phyloP scores from a whole-genome alignment of 106 monocot species.

The Phalaenopsis aphrodite region DNA sequence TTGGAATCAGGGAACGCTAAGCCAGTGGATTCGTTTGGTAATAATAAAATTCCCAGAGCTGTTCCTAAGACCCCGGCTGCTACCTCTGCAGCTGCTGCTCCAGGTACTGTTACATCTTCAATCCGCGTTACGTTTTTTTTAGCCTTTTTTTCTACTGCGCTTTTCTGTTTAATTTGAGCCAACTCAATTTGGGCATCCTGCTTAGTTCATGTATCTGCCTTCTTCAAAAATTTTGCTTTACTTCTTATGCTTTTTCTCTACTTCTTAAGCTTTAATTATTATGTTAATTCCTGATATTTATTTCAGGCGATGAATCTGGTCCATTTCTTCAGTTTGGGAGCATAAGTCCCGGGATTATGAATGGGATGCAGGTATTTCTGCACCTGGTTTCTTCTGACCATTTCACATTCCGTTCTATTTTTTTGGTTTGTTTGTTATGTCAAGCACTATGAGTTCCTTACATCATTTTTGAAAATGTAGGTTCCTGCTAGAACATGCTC shows the following conservation, averaged over 20 bases:
- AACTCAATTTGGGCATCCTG: constrained; percentile 1
- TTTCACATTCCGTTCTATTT: neutral
- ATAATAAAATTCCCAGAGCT: constrained; percentile 3
- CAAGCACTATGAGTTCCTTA: neutral
- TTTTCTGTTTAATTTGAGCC: neutral
- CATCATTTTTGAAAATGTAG: constrained; percentile 3
- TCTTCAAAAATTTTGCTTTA: neutral
- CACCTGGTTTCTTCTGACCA: neutral
- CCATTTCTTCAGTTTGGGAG: constrained; percentile 16
- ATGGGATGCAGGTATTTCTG: constrained; percentile 14
- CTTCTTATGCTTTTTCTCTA: neutral
- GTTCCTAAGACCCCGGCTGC: constrained; percentile 6
- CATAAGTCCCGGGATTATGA: constrained; percentile 14
- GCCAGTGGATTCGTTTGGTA: neutral
- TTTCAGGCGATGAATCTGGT: constrained; percentile 9
- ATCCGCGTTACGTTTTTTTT: neutral
- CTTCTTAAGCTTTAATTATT: neutral
- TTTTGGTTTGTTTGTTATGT: neutral
- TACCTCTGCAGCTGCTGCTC: neutral
- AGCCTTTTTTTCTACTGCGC: neutral
- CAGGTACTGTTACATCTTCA: neutral
- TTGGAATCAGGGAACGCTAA: neutral
- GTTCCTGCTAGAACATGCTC: constrained; percentile 28
- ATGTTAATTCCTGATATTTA: neutral
- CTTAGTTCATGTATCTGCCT: neutral